Base-by-base conservation (phyloP, 73 alveolate genomes). In the Stentor roeselii region DNA sequence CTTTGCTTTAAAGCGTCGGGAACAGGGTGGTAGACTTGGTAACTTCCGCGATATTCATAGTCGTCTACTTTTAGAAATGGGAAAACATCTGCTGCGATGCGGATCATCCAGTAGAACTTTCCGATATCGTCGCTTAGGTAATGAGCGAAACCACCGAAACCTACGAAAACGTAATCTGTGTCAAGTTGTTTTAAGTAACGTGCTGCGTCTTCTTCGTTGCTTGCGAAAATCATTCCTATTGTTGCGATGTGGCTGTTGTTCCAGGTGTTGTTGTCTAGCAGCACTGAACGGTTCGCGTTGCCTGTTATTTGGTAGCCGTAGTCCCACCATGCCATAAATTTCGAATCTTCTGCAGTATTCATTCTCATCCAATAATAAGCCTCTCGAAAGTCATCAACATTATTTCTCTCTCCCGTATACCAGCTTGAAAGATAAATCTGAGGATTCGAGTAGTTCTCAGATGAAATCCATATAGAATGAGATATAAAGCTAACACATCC, bases 251-350 rank as follows among this genome's bases (percentile, higher is more conserved):
- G 98, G 38, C 98, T 93, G 27, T 95, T 92, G 82, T 94, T 94
- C 98, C 98, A 94, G 21, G 98, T 94, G 60, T 94, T 94, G 84
- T 94, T 94, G 86, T 94, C 98, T 15, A 94, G 98, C 83, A 94
- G 78, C 35, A 94, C 98, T 37, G 97, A 92, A 6, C 98, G 84
- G 83, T 94, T 94, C 31, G 94, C 85, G 95, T 93, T 90, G 61
- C 98, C 98, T 42, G 97, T 92, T 34, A 94, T 92, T 90, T 94
- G 93, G 83, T 94, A 94, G 32, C 98, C 98, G 83, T 94, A 94
- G 89, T 95, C 99, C 99, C 99, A 95, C 98, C 99, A 95, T 3
- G 96, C 86, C 90, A 94, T 92, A 4, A 95, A 92, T 78, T 91
- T 92, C 39, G 96, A 94, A 88, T 90, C 94, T 50, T 96, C 92